Base-by-base conservation (phyloP, 495 filamentous ascomycete genomes). In the Schizothecium vesticola region DNA sequence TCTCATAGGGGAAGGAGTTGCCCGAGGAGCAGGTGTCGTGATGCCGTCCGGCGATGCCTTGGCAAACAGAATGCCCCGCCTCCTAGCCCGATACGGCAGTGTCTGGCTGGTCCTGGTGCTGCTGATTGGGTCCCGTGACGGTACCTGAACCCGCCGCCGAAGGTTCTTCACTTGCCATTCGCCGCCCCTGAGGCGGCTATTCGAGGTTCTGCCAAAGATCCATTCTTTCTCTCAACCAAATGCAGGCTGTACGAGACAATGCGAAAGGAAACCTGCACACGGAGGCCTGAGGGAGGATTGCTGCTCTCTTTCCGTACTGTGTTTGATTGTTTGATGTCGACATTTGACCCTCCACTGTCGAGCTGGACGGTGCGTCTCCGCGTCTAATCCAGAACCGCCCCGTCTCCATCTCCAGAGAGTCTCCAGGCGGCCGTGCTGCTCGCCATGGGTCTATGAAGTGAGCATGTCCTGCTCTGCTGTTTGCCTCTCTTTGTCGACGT, bases 41-140 rank as follows among this genome's bases (percentile, higher is more conserved):
- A 76, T 76, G 74, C 64, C 74, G 74, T 73, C 68, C 56, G 60
- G 70, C 64, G 63, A 66, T 61, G 65, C 68, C 71, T 56, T 73
- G 71, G 73, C 71, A 70, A 71, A 73, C 71, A n/a, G 69, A 70
- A 70, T 61, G 31, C 11, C 29, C 28, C 22, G n/a, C 10, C 70
- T n/a, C 43, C 43, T 51, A 51, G 43, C 43, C 43, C 43, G 43
- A 51, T 51, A n/a, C 16, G 43, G 43, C 43, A 51, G 43, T 51
- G 6, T 51, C 43, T 51, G 43, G 43, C 16, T n/a, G 43, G 43
- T 3, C 43, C 6, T 7, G 43, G 43, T 19, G 19, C 43, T 70
- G 73, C 71, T 78, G 71, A 75, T 75, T 78, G 73, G 75, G 72
- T 77, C 75, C 76, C 74, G 68, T 62, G 64, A 36, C 65, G 61